phyloP scores from a whole-genome alignment of 176 grass and related monocot genomes.

The Carex kokanica region DNA sequence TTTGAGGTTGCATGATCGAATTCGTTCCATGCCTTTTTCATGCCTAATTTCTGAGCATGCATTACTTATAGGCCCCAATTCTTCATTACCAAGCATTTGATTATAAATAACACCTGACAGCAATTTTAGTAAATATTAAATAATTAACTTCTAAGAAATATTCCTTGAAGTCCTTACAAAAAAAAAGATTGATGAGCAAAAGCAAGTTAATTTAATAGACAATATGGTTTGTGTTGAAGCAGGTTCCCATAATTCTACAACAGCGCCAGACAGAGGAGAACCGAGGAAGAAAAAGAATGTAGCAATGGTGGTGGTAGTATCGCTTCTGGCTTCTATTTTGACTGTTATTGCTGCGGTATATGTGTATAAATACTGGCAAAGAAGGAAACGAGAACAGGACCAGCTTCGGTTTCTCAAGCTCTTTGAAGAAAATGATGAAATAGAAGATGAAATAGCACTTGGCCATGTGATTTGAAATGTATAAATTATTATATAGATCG shows the following conservation, averaged over 20 bases:
- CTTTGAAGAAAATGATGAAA: slow-evolving; percentile 79
- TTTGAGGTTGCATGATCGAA: not conserved
- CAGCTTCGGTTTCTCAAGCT: slow-evolving; percentile 82
- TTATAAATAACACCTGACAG: not conserved
- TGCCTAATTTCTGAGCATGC: not conserved
- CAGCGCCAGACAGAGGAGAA: slow-evolving; percentile 7
- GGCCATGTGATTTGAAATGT: slow-evolving; percentile 48
- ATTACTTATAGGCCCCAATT: not conserved
- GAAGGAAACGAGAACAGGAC: slow-evolving; percentile 69
- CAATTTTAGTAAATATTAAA: not conserved
- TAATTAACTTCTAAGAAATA: not conserved
- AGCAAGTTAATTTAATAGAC: not conserved
- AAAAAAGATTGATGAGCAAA: not conserved
- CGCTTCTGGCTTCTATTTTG: slow-evolving; percentile 48
- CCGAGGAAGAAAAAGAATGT: slow-evolving; percentile 44
- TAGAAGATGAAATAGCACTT: slow-evolving; percentile 87
- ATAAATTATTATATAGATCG: not conserved
- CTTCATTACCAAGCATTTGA: not conserved
- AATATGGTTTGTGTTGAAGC: slow-evolving; percentile 22
- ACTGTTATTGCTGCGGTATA: slow-evolving; percentile 34
- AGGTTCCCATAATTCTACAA: slow-evolving; percentile 16
- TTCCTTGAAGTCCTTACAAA: not conserved
- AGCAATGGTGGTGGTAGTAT: slow-evolving; percentile 37
- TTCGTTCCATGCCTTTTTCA: not conserved
- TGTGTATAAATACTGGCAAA: slow-evolving; percentile 72